Evolutionary conservation across 208 protist genomes (phyloP).

Genomic region (Ichthyophonus hoferi): DNA sequence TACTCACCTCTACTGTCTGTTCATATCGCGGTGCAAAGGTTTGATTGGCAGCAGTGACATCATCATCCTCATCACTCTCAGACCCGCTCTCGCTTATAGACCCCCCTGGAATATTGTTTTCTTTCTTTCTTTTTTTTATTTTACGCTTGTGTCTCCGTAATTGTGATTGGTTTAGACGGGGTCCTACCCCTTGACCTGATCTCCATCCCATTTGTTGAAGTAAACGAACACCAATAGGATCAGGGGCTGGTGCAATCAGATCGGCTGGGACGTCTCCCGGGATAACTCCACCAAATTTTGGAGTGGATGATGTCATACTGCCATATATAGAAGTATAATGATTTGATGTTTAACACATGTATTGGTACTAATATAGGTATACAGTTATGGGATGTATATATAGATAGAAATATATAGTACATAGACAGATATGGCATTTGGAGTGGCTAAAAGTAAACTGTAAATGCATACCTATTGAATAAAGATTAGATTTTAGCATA

Average conservation of each 20-base stretch:
- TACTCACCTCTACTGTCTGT: neutral
- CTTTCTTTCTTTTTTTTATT: neutral
- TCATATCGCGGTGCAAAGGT: neutral
- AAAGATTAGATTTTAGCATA: too few species aligned
- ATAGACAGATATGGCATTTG: neutral
- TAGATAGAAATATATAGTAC: neutral
- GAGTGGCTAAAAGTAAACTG: neutral
- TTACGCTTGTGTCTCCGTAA: neutral
- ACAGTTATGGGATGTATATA: neutral
- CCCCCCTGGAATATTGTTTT: neutral
- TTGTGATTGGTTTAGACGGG: neutral
- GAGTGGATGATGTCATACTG: neutral
- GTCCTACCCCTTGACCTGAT: conserved; percentile 23
- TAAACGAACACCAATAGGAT: neutral
- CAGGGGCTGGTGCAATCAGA: conserved; percentile 3
- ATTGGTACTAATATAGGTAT: neutral
- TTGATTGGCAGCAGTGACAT: neutral
- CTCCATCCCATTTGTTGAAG: conserved; percentile 1
- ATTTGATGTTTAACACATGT: neutral
- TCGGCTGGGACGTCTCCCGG: neutral
- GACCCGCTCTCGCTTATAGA: neutral
- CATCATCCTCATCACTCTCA: neutral
- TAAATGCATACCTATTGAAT: too few species aligned
- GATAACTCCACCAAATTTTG: neutral
- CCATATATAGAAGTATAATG: neutral